Conservation (phyloP, 768 basidiomycete species). For the Kwoniella mangroviensis region DNA sequence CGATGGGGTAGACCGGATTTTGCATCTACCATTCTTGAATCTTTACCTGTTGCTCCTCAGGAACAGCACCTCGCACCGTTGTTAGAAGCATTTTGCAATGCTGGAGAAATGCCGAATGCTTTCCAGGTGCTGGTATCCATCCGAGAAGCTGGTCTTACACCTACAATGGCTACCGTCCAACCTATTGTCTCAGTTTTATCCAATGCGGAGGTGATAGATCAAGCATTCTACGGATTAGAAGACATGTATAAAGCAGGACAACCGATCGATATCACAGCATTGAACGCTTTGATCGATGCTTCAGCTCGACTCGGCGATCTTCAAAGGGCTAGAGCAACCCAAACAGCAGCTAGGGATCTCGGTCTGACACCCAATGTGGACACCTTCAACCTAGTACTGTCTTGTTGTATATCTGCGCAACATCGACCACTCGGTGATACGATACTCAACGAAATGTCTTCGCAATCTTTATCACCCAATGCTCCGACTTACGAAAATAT, state of each 20-base stretch:
- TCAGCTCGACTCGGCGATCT: constrained; percentile 68
- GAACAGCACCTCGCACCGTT: constrained; percentile 80
- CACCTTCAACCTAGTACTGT: constrained; percentile 72
- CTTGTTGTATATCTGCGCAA: constrained; percentile 66
- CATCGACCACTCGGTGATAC: constrained; percentile 73
- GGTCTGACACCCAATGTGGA: constrained; percentile 65
- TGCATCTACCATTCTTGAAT: constrained; percentile 68
- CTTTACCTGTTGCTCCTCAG: constrained; percentile 64
- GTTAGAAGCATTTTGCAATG: constrained; percentile 72
- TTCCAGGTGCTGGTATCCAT: constrained; percentile 67
- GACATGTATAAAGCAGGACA: constrained; percentile 65
- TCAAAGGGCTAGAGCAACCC: constrained; percentile 76
- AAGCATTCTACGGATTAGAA: constrained; percentile 69
- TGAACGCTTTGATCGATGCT: constrained; percentile 72
- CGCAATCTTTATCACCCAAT: constrained; percentile 63
- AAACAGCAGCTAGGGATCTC: constrained; percentile 68
- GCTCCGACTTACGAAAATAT: constrained; percentile 69
- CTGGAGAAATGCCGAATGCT: constrained; percentile 67
- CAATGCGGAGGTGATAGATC: constrained; percentile 65
- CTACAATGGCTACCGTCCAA: constrained; percentile 63
- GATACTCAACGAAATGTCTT: constrained; percentile 70
- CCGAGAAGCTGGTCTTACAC: constrained; percentile 63
- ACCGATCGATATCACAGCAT: constrained; percentile 64
- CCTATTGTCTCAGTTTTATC: constrained; percentile 65
- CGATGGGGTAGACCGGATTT: constrained; percentile 74